These are phyloP conservation scores for Dissophora ornata DNA, from an alignment of 192 early-diverging fungal species.

Conservation along the genomic window DNA sequence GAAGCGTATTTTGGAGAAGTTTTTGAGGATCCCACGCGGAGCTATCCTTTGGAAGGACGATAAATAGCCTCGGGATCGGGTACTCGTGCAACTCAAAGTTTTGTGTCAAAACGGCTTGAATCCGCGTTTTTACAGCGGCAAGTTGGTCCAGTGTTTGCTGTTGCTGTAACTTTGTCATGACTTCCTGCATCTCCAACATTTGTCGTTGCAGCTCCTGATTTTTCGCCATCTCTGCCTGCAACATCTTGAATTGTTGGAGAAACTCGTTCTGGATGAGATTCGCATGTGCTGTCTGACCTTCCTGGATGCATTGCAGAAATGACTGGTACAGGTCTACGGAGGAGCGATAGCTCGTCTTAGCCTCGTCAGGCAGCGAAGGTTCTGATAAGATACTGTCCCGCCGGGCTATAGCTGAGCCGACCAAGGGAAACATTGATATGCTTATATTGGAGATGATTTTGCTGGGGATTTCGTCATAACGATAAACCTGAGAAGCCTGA, in stretches of 20 bases:
- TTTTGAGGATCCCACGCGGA: not conserved
- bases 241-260: not conserved
- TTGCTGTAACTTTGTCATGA: not conserved
- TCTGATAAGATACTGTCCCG: too few relatives aligned
- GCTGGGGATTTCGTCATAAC: too few relatives aligned
- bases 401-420: too few relatives aligned
- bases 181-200: slow-evolving; percentile 4
- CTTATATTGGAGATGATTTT: too few relatives aligned
- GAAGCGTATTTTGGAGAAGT: not conserved
- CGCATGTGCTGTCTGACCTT: not conserved
- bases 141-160: slow-evolving; percentile 2
- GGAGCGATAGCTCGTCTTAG: not conserved
- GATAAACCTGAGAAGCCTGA: too few relatives aligned
- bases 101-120: not conserved
- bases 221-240: slow-evolving; percentile 5
- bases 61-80: not conserved
- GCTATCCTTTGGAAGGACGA: not conserved
- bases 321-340: not conserved
- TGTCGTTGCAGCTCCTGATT: slow-evolving; percentile 2
- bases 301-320: not conserved
- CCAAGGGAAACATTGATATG: too few relatives aligned
- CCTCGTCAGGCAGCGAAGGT: not conserved
- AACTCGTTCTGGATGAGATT: slow-evolving; percentile 3
- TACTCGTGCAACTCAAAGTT: not conserved
- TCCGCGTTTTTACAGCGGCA: not conserved